Evolutionary conservation across 2,329 filamentous ascomycete species (phyloP), one percentile per base, ranked within the genome.

Genomic region (Chalara sp.): DNA sequence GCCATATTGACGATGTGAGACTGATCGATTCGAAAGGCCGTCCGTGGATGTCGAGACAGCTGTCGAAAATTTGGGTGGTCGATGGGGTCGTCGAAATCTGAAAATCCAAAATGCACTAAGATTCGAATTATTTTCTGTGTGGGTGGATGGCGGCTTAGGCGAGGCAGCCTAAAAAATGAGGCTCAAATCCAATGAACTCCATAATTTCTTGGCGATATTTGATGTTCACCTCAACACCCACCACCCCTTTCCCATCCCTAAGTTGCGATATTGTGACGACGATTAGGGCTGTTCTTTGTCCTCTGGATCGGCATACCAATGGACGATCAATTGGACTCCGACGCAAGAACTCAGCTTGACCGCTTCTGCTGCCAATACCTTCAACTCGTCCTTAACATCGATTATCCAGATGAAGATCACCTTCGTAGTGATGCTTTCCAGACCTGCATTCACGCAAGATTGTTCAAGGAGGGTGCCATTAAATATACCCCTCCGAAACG

Each of bases 331-430:
- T 44, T 66, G 56, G 69, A 53, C 33, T 21, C 43, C 13, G 46
- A 44, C 46, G 56, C 53, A n/a, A 48, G 49, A 60, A 58, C 64
- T 58, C 63, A 70, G 43, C 63, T 76, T 46, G 62, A 65, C 53
- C 76, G 80, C 13, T 82, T 90, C 64, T 83, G 80, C 58, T 77
- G 79, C 54, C 90, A 96, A 65, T 95, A 89, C 63, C 76, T 92
- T 33, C 90, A 96, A 65, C 72, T 91, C 2, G 66, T 74, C 6
- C 71, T 92, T 35, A n/a, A 37, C n/a, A 37, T 37, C 35, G 75
- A 79, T 45, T 86, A 84, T 65, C 90, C 89, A 1, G 68, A 77
- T 29, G 68, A 72, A 28, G 61, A 74, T 29, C 63, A 79, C 11
- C 72, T 96, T 31, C 78, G 81, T 54, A 72, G 77, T 31, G 70